Evolutionary conservation across 2,329 filamentous ascomycete genomes (phyloP).

Genomic region (Phialophora tarda): DNA sequence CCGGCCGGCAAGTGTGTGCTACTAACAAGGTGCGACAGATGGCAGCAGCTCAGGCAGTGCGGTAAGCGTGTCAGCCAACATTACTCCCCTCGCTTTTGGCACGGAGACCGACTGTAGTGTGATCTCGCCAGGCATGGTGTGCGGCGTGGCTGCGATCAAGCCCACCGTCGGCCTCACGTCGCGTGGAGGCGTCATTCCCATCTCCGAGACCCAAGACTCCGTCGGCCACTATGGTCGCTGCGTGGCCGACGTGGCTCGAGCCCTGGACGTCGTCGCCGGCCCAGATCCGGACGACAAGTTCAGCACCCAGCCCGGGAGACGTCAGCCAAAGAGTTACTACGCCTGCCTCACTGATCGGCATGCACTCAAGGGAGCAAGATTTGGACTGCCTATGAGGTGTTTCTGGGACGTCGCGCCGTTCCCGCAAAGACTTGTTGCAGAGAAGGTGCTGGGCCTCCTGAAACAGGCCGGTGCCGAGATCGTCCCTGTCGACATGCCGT

Average conservation of each 20-base stretch:
- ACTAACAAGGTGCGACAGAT: constrained; percentile 27
- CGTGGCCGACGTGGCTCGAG: constrained; percentile 38
- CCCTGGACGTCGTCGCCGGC: constrained; percentile 33
- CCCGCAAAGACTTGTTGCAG: constrained; percentile 48
- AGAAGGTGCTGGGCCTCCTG: constrained; percentile 46
- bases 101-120: constrained; percentile 47
- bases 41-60: constrained; percentile 43
- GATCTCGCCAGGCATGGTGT: constrained; percentile 43
- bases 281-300: constrained; percentile 33
- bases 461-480: constrained; percentile 46
- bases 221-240: constrained; percentile 39
- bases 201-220: constrained; percentile 41
- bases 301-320: constrained; percentile 25
- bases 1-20: background rate
- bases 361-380: constrained; percentile 35
- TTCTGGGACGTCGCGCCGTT: constrained; percentile 53
- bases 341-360: constrained; percentile 27
- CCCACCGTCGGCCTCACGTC: constrained; percentile 45
- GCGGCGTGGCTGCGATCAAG: constrained; percentile 46
- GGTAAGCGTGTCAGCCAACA: constrained; percentile 44
- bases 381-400: constrained; percentile 47
- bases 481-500: constrained; percentile 40
- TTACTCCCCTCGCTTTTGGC: constrained; percentile 44
- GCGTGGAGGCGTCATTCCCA: constrained; percentile 43
- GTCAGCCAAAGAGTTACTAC: constrained; percentile 32